Percentiles rank a stretch among this genome's conserved stretches.
These are phyloP conservation scores for Bruguiera parviflora DNA, from an alignment of 345 rosid genomes.

Conservation along the genomic window DNA sequence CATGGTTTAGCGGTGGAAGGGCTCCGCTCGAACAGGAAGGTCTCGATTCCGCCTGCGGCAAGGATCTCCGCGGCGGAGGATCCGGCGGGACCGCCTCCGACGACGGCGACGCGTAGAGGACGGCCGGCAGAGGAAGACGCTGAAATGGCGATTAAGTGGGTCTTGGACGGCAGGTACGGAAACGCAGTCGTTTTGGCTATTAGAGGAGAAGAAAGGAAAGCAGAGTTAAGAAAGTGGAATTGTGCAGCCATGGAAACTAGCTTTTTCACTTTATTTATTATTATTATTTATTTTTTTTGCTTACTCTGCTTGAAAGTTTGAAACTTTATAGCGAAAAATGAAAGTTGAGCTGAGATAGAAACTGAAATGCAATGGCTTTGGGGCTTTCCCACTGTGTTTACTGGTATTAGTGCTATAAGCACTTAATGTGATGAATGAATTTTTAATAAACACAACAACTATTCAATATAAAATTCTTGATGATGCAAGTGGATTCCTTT, in stretches of 20 bases:
- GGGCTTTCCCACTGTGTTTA: not conserved
- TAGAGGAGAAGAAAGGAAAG: constrained; percentile 14
- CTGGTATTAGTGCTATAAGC: not conserved
- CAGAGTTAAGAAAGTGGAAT: not conserved
- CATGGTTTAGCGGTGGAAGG: constrained; percentile 60
- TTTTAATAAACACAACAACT: too few relatives aligned
- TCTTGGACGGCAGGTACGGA: not conserved
- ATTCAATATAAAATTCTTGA: too few relatives aligned
- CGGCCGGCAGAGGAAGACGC: constrained; percentile 36
- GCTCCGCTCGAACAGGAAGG: constrained; percentile 63
- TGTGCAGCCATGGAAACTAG: constrained; percentile 1
- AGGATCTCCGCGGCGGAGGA: constrained; percentile 60
- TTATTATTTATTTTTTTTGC: not conserved
- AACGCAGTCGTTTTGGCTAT: not conserved
- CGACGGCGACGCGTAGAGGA: constrained; percentile 54
- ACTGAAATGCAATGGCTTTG: not conserved
- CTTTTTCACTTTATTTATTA: not conserved
- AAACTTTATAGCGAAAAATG: not conserved
- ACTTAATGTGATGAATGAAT: too few relatives aligned
- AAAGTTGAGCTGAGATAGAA: not conserved
- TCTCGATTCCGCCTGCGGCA: constrained; percentile 53
- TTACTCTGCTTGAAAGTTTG: not conserved
- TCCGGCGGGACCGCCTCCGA: constrained; percentile 65
- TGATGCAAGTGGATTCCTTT: too few relatives aligned
- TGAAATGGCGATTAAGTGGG: constrained; percentile 12